phyloP scores from a whole-genome alignment of 2,329 filamentous ascomycete species.

The Botryotinia globosa region DNA sequence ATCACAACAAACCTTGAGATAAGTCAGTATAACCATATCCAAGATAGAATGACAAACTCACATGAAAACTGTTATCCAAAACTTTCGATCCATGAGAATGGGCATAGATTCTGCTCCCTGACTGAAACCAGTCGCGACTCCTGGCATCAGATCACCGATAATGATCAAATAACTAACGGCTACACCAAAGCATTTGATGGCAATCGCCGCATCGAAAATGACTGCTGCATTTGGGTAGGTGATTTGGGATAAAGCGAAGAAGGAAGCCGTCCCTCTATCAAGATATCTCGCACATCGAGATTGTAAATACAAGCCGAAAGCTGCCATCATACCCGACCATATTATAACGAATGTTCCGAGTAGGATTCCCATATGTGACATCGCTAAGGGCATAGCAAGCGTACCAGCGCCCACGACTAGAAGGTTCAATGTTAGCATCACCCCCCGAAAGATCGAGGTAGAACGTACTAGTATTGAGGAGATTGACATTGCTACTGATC shows the following conservation, averaged over 20 bases:
- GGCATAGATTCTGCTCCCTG: constrained; percentile 58
- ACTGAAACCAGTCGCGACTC: constrained; percentile 80
- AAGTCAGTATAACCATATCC: constrained; percentile 22
- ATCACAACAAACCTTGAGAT: constrained; percentile 76
- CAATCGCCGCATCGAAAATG: constrained; percentile 92
- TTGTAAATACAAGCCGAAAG: constrained; percentile 93
- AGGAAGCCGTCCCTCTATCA: constrained; percentile 82
- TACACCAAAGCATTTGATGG: constrained; percentile 96
- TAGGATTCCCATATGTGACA: constrained; percentile 92
- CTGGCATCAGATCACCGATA: constrained; percentile 97
- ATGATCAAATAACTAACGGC: constrained; percentile 98
- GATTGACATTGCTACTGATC: constrained; percentile 88
- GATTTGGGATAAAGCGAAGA: constrained; percentile 94
- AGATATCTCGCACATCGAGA: constrained; percentile 90
- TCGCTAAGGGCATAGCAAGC: constrained; percentile 80
- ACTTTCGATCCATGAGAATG: constrained; percentile 85
- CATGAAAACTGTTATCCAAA: constrained; percentile 99
- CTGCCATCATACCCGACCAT: constrained; percentile 86
- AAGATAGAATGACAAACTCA: constrained; percentile 40
- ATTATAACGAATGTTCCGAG: constrained; percentile 80
- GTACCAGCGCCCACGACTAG: constrained; percentile 92
- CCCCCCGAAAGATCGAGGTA: constrained; percentile 21
- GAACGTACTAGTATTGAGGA: constrained; percentile 85
- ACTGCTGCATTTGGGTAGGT: constrained; percentile 96
- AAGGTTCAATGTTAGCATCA: constrained; percentile 25